Evolutionary conservation across 1,139 yeast genomes (phyloP), one percentile per base, ranked within the genome.

Genomic region (Debaryomycetaceae sp.): DNA sequence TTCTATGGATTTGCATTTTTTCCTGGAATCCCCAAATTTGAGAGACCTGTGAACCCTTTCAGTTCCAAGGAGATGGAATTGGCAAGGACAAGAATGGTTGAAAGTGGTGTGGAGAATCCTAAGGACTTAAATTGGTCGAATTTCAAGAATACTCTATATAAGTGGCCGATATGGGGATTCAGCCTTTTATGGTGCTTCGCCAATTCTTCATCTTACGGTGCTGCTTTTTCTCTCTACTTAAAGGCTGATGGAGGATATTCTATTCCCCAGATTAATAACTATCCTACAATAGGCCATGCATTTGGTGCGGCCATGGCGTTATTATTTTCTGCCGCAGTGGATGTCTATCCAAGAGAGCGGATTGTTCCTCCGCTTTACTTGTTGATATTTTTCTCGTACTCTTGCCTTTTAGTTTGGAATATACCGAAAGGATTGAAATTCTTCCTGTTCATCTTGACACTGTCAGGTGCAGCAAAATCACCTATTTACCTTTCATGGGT

Each of bases 11-110:
- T 60, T 39, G 52, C 59, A 42, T 54, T 58, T 52, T 60, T 59
- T 37, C 70, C 70, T 11, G 68, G 68, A 6, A 2, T 86, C 85
- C 24, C 57, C 76, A 39, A 80, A 60, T 56, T 61, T 65, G 40
- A 72, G 66, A 50, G 85, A 85, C 44, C 80, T 65, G 56, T 59
- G 71, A 20, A 34, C 48, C 41, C 54, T 62, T 52, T 59, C 67
- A 9, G 57, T 49, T 5, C 60, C 62, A 46, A 48, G 58, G 41
- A 46, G 24, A 37, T 37, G n/a, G 42, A 54, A 8, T 48, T 56
- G 36, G 55, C 54, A 34, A 50, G 58, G 17, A 40, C 42, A 35
- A 50, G 59, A 39, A 53, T 34, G 30, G n/a, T 37, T 6, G 13
- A 34, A 36, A 52, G 69, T 4, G 74, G 72, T 34, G 60, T 65